Evolutionary conservation across 2,329 filamentous ascomycete genomes (phyloP).

Genomic region (Talaromyces amestolkiae): DNA sequence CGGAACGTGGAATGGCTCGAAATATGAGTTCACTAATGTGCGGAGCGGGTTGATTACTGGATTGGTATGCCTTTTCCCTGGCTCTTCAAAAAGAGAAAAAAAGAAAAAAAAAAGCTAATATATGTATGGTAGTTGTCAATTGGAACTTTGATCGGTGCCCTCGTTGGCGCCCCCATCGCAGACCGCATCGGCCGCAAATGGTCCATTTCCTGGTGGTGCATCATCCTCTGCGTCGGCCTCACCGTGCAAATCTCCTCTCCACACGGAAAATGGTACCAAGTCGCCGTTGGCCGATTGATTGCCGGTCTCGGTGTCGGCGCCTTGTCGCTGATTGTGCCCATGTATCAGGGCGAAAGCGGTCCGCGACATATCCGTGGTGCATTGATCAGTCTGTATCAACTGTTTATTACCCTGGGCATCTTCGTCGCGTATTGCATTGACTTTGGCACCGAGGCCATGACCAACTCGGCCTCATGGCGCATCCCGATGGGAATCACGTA

Average conservation of each 20-base stretch:
- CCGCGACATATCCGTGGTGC: conserved; percentile 47
- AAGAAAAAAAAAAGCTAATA: background rate
- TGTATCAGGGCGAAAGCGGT: conserved; percentile 47
- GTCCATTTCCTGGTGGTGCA: conserved; percentile 42
- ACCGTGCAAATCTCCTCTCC: conserved; percentile 45
- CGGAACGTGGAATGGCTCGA: conserved; percentile 30
- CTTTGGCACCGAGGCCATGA: conserved; percentile 39
- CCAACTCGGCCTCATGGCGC: conserved; percentile 45
- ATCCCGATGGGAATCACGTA: conserved; percentile 57
- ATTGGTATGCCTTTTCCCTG: conserved; percentile 30
- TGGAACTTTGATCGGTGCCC: conserved; percentile 44
- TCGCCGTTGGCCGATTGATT: conserved; percentile 44
- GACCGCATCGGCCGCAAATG: conserved; percentile 44
- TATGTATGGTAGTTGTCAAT: conserved; percentile 37
- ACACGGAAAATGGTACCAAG: conserved; percentile 38
- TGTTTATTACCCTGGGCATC: conserved; percentile 49
- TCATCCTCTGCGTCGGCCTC: conserved; percentile 40
- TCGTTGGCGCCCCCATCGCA: conserved; percentile 41
- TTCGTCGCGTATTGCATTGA: conserved; percentile 49
- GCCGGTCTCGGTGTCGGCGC: conserved; percentile 46
- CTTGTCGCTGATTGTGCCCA: conserved; percentile 43
- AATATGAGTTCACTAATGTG: conserved; percentile 40
- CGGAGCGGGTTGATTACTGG: conserved; percentile 44
- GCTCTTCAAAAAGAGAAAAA: too few species aligned
- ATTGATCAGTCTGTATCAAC: conserved; percentile 44